Evolutionary conservation across 495 filamentous ascomycete species (phyloP).

Genomic region (Cenococcum geophilum): DNA sequence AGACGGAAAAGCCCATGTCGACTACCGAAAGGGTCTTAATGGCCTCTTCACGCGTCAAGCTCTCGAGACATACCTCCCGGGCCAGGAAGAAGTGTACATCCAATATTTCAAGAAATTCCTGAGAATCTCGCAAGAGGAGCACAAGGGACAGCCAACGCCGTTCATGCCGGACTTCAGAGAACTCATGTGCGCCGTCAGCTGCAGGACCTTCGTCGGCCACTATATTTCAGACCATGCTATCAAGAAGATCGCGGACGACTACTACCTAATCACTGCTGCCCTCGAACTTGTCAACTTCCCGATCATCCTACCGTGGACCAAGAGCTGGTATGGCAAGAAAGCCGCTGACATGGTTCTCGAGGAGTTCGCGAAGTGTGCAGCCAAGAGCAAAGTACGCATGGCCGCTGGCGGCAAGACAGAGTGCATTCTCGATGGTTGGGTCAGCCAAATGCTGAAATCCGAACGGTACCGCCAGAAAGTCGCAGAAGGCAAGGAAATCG

Average conservation of each 20-base stretch:
- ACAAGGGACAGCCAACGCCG: conserved; percentile 63
- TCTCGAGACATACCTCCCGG: conserved; percentile 81
- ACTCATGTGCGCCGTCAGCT: conserved; percentile 89
- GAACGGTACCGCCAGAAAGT: conserved; percentile 68
- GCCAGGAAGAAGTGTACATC: conserved; percentile 88
- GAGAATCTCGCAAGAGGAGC: conserved; percentile 59
- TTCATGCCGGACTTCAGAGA: conserved; percentile 95
- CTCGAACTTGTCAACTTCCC: conserved; percentile 98
- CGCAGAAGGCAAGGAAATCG: conserved; percentile 59
- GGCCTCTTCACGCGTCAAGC: conserved; percentile 88
- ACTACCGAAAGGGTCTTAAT: conserved; percentile 95
- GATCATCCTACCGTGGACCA: conserved; percentile 92
- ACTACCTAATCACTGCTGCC: conserved; percentile 91
- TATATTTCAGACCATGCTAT: conserved; percentile 84
- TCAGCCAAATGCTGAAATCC: conserved; percentile 76
- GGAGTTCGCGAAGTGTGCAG: conserved; percentile 86
- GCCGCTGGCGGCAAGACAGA: conserved; percentile 77
- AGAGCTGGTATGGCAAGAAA: conserved; percentile 96
- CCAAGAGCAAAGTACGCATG: conserved; percentile 90
- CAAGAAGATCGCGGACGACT: conserved; percentile 95
- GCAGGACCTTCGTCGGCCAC: conserved; percentile 93
- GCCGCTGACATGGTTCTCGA: conserved; percentile 85
- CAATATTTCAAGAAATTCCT: conserved; percentile 76
- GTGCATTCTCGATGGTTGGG: conserved; percentile 94
- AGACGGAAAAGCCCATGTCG: conserved; percentile 89